Conservation (phyloP, 305 asterid genomes). For the Coffea humblotiana region DNA sequence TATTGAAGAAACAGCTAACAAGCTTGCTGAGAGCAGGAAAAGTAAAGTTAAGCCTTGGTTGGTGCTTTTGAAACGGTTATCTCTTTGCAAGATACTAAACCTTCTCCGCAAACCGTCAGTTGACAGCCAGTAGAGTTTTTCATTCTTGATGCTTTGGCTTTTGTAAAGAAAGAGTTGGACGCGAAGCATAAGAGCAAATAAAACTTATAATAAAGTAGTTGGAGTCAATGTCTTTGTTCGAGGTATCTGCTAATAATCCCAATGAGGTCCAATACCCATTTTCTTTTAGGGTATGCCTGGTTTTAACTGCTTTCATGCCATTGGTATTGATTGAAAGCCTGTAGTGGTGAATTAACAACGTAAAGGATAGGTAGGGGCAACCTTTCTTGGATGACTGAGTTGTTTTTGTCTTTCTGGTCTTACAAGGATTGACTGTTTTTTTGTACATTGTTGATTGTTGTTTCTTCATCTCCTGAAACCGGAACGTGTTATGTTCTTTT, state of each 20-base stretch:
- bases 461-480: not conserved
- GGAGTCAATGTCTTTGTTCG: slow-evolving; percentile 9
- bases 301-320: not conserved
- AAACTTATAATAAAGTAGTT: not conserved
- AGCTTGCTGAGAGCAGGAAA: slow-evolving; percentile 78
- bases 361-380: not conserved
- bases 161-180: not conserved
- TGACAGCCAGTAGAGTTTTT: slow-evolving; percentile 20
- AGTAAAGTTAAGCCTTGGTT: slow-evolving; percentile 91
- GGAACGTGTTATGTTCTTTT: slow-evolving; percentile 2
- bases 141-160: slow-evolving; percentile 17
- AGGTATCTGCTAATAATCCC: slow-evolving; percentile 9
- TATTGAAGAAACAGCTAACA: slow-evolving; percentile 90
- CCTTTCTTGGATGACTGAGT: slow-evolving; percentile 20
- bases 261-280: not conserved
- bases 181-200: not conserved
- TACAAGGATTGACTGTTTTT: not conserved
- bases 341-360: slow-evolving; percentile 1
- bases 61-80: slow-evolving; percentile 94
- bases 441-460: slow-evolving; percentile 5
- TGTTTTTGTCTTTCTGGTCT: slow-evolving; percentile 11
- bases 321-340: not conserved
- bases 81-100: slow-evolving; percentile 72
- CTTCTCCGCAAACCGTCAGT: slow-evolving; percentile 42
- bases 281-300: not conserved